Evolutionary conservation across 2,329 filamentous ascomycete species (phyloP).

Genomic region (Scedosporium dehoogii): DNA sequence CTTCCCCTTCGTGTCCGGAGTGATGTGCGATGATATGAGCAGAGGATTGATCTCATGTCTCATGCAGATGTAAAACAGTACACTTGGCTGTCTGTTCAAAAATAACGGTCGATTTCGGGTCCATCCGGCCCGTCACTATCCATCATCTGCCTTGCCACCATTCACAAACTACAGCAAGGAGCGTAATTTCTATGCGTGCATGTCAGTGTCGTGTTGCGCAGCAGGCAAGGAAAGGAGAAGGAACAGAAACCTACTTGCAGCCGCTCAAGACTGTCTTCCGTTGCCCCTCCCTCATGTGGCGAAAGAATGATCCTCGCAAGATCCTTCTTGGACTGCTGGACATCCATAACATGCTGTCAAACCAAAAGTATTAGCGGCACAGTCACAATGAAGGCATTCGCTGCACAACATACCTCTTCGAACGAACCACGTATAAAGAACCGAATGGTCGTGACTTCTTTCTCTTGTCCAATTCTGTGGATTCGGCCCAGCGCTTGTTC

Average conservation of each 20-base stretch:
- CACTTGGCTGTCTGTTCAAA: not conserved
- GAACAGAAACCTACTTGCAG: not conserved
- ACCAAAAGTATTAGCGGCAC: not conserved
- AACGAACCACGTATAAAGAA: slow-evolving; percentile 27
- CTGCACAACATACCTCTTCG: slow-evolving; percentile 19
- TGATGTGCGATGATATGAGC: not conserved
- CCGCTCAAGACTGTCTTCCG: not conserved
- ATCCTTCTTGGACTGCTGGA: slow-evolving; percentile 6
- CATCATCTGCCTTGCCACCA: not conserved
- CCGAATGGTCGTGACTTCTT: slow-evolving; percentile 25
- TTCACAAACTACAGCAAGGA: not conserved
- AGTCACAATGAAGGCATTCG: not conserved
- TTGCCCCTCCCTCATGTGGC: slow-evolving; percentile 1
- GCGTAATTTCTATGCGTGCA: not conserved
- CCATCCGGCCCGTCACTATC: too few relatives aligned
- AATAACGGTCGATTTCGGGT: too few relatives aligned
- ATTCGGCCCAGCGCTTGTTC: slow-evolving; percentile 31
- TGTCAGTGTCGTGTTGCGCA: not conserved
- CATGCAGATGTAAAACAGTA: not conserved
- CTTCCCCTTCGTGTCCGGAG: not conserved
- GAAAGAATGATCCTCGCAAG: slow-evolving; percentile 4
- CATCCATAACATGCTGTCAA: slow-evolving; percentile 4
- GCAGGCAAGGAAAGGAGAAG: not conserved
- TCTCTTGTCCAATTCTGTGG: slow-evolving; percentile 24
- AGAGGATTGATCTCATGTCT: not conserved